Evolutionary conservation across 495 filamentous ascomycete genomes (phyloP).

Genomic region (Clavariopsis aquatica): DNA sequence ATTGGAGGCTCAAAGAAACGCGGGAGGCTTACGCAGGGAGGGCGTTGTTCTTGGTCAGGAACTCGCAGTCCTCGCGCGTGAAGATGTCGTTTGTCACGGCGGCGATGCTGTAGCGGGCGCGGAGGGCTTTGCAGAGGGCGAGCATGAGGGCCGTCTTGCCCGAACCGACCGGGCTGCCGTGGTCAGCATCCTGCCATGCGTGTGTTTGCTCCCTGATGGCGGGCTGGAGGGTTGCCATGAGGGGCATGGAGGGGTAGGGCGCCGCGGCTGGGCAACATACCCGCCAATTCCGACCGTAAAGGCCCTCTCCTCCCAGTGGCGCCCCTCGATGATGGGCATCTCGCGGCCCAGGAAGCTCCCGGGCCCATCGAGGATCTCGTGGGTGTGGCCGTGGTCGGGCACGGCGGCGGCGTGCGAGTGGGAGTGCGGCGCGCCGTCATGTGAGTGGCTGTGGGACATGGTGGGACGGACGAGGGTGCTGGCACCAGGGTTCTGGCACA

Average conservation of each 20-base stretch:
- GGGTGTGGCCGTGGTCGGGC: constrained; percentile 83
- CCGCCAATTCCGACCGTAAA: constrained; percentile 97
- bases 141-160: constrained; percentile 98
- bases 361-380: constrained; percentile 93
- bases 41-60: constrained; percentile 82
- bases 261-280: constrained; percentile 54
- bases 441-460: constrained; percentile 57
- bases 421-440: constrained; percentile 48
- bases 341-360: constrained; percentile 89
- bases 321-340: constrained; percentile 85
- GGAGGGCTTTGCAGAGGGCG: constrained; percentile 76
- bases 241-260: background rate
- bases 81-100: constrained; percentile 99
- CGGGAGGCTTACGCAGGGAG: constrained; percentile 59
- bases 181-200: background rate
- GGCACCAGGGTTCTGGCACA: too few species aligned
- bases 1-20: background rate
- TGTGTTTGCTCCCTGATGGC: too few species aligned
- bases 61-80: constrained; percentile 94
- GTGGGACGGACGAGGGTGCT: background rate
- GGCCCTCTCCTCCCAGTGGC: constrained; percentile 86
- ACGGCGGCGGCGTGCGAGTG: constrained; percentile 50
- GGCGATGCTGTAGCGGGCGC: constrained; percentile 77
- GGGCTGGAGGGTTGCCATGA: too few species aligned
- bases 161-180: constrained; percentile 82